Conservation (phyloP, 352 stramenopile genomes). For the Phytophthora crassamura region DNA sequence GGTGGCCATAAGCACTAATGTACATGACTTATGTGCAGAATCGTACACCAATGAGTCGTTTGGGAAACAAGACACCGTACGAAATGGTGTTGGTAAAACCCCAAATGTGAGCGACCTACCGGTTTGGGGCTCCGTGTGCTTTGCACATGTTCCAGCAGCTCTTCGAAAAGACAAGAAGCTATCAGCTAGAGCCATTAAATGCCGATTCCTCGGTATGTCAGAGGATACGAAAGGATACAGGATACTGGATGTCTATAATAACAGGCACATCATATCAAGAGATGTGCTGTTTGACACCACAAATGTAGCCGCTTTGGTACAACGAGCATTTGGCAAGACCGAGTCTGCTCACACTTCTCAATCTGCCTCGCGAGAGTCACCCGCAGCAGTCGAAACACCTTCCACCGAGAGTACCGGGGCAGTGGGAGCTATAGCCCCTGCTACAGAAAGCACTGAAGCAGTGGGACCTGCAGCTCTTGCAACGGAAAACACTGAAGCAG, state of each 20-base stretch:
- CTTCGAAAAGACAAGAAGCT: slow-evolving; percentile 7
- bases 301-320: background rate
- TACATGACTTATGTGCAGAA: slow-evolving; percentile 17
- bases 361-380: slow-evolving; percentile 6
- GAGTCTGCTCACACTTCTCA: slow-evolving; percentile 2
- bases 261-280: background rate
- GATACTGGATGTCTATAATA: slow-evolving; percentile 2
- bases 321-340: background rate
- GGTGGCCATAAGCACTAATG: slow-evolving; percentile 12
- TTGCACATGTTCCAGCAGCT: slow-evolving; percentile 1
- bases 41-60: slow-evolving; percentile 8
- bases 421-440: background rate
- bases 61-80: slow-evolving; percentile 9
- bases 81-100: background rate
- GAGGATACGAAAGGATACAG: slow-evolving; percentile 2
- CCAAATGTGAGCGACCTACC: slow-evolving; percentile 5
- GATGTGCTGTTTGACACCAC: slow-evolving; percentile 9
- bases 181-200: slow-evolving; percentile 8
- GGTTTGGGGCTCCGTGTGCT: slow-evolving; percentile 8
- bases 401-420: background rate
- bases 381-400: background rate
- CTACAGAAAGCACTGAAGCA: background rate
- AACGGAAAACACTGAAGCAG: background rate
- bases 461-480: background rate
- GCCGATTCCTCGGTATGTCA: slow-evolving; percentile 10